These are phyloP conservation scores for Fraxinus platypoda DNA, from an alignment of 305 asterid species.

Conservation along the genomic window DNA sequence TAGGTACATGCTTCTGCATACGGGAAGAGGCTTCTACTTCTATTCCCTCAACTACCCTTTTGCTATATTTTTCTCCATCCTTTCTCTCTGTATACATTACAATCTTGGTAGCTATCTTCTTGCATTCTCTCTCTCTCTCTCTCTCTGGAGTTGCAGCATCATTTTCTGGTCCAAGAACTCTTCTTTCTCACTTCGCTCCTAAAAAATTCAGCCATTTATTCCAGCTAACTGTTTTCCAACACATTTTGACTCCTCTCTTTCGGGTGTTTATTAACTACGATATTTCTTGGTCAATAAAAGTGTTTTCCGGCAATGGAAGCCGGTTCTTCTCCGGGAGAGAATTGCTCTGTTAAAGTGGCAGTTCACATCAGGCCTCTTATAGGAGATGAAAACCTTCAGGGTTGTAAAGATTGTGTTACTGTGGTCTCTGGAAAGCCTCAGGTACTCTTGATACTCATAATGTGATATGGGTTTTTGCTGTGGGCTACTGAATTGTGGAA, in stretches of 20 bases:
- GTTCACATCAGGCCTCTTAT: conserved; percentile 93
- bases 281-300: not conserved
- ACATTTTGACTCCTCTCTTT: conserved; percentile 26
- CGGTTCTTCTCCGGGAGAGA: conserved; percentile 59
- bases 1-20: not conserved
- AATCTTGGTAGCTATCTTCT: conserved; percentile 34
- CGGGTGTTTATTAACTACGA: conserved; percentile 17
- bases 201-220: conserved; percentile 31
- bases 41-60: conserved; percentile 58
- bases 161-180: conserved; percentile 53
- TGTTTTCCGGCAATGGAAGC: conserved; percentile 52
- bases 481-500: conserved; percentile 10
- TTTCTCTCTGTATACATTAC: conserved; percentile 9
- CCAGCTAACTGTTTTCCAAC: conserved; percentile 44
- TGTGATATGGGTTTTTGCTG: conserved; percentile 39
- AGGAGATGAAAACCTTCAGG: conserved; percentile 94
- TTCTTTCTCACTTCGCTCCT: conserved; percentile 31
- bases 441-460: conserved; percentile 48
- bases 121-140: conserved; percentile 30
- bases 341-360: conserved; percentile 97
- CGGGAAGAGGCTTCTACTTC: conserved; percentile 22
- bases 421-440: conserved; percentile 87
- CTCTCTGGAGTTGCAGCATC: conserved; percentile 59
- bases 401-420: conserved; percentile 93
- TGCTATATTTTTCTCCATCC: conserved; percentile 18